Evolutionary conservation across 768 basidiomycete species (phyloP), one percentile per base, ranked within the genome.

Genomic region (Vararia minispora): DNA sequence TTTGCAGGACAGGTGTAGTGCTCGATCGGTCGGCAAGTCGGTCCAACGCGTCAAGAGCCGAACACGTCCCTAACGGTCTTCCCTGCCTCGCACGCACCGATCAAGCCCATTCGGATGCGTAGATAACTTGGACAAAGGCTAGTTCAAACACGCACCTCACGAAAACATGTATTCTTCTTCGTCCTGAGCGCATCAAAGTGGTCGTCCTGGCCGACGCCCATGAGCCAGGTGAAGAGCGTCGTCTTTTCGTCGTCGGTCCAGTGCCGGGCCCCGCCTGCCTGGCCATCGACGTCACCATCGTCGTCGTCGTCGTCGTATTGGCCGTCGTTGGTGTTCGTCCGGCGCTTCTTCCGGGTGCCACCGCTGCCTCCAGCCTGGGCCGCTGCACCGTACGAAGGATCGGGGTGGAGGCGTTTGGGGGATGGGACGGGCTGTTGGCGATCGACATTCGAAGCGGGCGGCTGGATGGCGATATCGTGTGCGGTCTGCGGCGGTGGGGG

Each of bases 181-280:
- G 80, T 79, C 21, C 79, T 71, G 34, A 87, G 73, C 16, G 78
- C 62, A 47, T 76, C 80, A 76, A 83, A 87, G 43, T 84, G 79
- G 14, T 83, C 79, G 49, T 86, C 81, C 49, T 78, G 72, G 13
- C 68, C 68, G 10, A 59, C 60, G 16, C 71, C 80, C 74, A 87
- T 80, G 33, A 87, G 71, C 82, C 83, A 87, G 30, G 61, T 71
- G 56, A 87, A 87, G 32, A 87, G 62, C 44, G 71, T 74, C 11
- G 79, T 69, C 59, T 86, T 87, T 52, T 87, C 83, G 7, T 84
- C 81, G 54, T 85, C 84, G 0, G 81, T 81, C 83, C 83, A 87
- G 49, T 87, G 83, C 48, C 85, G 85, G 1, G 83, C 78, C 18
- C 83, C 83, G n/a, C 54, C 51, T 16, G 39, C 40, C 9, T 40